Conservation (phyloP, 345 rosid genomes). For the Linum trigynum region DNA sequence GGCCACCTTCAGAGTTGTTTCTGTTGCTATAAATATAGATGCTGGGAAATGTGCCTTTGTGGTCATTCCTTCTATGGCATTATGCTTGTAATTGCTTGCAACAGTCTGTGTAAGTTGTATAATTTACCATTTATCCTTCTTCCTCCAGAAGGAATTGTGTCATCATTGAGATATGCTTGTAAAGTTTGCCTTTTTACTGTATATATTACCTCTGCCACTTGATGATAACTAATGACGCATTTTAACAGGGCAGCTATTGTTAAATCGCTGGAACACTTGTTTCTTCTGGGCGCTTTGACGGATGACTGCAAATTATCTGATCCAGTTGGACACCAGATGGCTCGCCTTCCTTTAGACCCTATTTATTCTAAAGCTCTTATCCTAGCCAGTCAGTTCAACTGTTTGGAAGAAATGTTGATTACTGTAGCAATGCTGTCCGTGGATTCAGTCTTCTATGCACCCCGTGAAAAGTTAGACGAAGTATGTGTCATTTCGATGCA, state of each 20-base stretch:
- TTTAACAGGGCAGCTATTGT: conserved; percentile 60
- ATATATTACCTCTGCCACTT: background rate
- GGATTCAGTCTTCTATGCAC: conserved; percentile 73
- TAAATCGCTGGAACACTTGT: conserved; percentile 75
- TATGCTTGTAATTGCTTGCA: background rate
- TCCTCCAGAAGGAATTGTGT: background rate
- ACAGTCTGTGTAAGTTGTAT: background rate
- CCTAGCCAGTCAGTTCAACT: conserved; percentile 67
- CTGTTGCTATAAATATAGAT: background rate
- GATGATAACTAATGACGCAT: conserved; percentile 11
- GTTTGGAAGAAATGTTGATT: conserved; percentile 90
- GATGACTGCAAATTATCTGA: conserved; percentile 74
- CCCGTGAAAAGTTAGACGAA: conserved; percentile 77
- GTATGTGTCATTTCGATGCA: conserved; percentile 21
- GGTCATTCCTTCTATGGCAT: background rate
- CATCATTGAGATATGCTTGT: background rate
- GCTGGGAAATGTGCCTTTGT: background rate
- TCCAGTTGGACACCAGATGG: conserved; percentile 84
- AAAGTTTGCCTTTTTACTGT: background rate
- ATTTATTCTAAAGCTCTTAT: conserved; percentile 80
- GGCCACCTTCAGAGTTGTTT: background rate
- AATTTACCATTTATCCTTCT: background rate
- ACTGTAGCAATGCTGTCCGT: conserved; percentile 86
- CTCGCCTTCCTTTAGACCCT: conserved; percentile 86
- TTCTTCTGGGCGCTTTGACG: conserved; percentile 73